Percentiles rank a stretch among this genome's conserved stretches.
These are phyloP conservation scores for Zygnema circumcarinatum DNA, from an alignment of 139 green algal genomes.

Conservation along the genomic window DNA sequence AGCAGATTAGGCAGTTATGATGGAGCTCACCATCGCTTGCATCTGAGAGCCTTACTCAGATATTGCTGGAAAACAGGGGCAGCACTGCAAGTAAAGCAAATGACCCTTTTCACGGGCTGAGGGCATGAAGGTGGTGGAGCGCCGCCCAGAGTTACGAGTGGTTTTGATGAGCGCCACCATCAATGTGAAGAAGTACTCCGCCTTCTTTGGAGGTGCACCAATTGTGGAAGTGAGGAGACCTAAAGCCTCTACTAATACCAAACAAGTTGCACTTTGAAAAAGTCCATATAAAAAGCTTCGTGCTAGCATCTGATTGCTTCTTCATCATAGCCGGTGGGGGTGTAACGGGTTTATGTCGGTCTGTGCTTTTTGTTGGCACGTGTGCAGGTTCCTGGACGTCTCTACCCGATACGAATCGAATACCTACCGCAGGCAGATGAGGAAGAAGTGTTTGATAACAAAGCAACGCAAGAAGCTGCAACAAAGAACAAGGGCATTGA, in stretches of 20 bases:
- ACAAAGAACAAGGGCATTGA: neutral
- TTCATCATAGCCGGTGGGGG: too few species aligned
- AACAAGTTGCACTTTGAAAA: too few species aligned
- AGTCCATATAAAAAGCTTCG: too few species aligned
- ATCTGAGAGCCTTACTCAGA: too few species aligned
- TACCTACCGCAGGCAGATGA: constrained; percentile 34
- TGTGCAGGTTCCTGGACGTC: constrained; percentile 48
- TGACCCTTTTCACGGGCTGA: neutral
- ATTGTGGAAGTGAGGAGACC: constrained; percentile 66
- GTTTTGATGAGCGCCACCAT: constrained; percentile 91
- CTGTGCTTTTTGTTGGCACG: neutral
- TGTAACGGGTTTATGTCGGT: too few species aligned
- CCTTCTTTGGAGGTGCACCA: constrained; percentile 77
- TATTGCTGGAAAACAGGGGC: neutral
- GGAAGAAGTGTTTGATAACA: neutral
- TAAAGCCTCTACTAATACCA: too few species aligned
- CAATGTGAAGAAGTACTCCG: constrained; percentile 50
- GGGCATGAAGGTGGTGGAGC: constrained; percentile 10
- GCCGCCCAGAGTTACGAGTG: constrained; percentile 24
- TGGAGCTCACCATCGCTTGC: too few species aligned
- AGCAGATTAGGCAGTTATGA: too few species aligned
- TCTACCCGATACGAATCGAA: constrained; percentile 55
- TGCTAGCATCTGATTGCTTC: too few species aligned
- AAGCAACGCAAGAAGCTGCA: neutral
- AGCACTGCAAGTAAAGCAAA: too few species aligned